Percentiles rank a stretch among this genome's conserved stretches.
Conservation (phyloP, 2,329 filamentous ascomycete species). For the Sporothrix pallida region DNA sequence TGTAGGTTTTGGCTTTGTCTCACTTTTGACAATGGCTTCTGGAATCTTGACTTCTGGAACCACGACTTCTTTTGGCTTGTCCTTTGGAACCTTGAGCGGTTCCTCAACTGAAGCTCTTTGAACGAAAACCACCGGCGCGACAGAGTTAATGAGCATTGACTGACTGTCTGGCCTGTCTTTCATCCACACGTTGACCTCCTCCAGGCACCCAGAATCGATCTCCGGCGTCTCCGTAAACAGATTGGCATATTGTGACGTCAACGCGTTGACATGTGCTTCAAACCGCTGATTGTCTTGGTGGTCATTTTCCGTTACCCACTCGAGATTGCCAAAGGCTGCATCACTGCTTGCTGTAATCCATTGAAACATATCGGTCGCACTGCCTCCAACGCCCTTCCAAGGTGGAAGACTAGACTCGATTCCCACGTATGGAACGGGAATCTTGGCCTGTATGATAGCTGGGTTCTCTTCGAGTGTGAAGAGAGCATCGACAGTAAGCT, state of each 20-base stretch:
- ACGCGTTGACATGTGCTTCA: background rate
- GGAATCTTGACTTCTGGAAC: background rate
- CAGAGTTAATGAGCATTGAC: background rate
- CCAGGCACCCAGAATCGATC: background rate
- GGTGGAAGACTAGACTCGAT: background rate
- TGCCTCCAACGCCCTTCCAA: background rate
- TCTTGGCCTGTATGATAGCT: constrained; percentile 21
- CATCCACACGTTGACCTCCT: background rate
- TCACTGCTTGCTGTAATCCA: constrained; percentile 9
- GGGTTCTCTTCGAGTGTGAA: constrained; percentile 22
- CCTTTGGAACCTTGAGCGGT: background rate
- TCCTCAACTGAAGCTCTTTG: background rate
- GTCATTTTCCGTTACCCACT: background rate
- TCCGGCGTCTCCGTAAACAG: background rate
- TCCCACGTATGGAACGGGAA: constrained; percentile 16
- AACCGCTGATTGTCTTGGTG: background rate
- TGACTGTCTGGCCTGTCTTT: background rate
- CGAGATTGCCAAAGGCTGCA: background rate
- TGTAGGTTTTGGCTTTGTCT: no score
- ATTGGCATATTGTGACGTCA: background rate
- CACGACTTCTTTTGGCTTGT: background rate
- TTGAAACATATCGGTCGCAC: background rate
- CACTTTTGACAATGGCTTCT: background rate
- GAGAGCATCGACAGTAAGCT: background rate
- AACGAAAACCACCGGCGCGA: background rate